These are phyloP conservation scores for Rosa persica DNA, from an alignment of 306 rosid species.

Conservation along the genomic window DNA sequence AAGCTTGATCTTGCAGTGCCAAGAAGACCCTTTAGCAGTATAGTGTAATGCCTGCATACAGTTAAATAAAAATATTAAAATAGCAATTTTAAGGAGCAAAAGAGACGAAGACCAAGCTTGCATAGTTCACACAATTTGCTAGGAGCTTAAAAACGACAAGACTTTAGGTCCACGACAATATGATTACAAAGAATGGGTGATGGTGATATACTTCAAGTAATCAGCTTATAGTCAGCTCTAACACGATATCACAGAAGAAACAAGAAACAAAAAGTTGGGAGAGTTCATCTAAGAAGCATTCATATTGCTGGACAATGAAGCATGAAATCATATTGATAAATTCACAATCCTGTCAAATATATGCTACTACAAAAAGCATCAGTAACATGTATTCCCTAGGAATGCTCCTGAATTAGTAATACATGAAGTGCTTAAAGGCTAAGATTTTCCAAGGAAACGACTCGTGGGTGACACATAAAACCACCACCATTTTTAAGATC, in stretches of 20 bases:
- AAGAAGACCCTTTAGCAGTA: conserved; percentile 72
- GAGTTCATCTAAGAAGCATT: neutral
- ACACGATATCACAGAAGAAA: neutral
- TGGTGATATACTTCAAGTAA: neutral
- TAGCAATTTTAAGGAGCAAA: conserved; percentile 11
- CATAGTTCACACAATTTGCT: conserved; percentile 4
- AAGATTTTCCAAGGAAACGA: neutral
- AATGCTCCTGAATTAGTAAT: neutral
- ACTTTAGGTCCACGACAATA: neutral
- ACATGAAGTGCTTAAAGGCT: neutral
- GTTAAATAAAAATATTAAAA: conserved; percentile 24
- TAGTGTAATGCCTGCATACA: conserved; percentile 63
- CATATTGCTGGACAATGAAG: neutral
- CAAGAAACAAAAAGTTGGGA: neutral
- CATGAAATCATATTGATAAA: neutral
- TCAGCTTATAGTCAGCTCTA: neutral
- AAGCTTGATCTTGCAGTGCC: conserved; percentile 98
- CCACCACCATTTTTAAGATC: neutral
- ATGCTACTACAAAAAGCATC: neutral
- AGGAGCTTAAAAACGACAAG: neutral
- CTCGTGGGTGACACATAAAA: neutral
- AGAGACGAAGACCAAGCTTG: neutral
- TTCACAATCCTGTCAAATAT: neutral
- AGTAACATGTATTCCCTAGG: neutral
- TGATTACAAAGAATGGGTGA: neutral